Base-by-base conservation (phyloP, 1,284 basidiomycete species). In the Coniophora puteana region DNA sequence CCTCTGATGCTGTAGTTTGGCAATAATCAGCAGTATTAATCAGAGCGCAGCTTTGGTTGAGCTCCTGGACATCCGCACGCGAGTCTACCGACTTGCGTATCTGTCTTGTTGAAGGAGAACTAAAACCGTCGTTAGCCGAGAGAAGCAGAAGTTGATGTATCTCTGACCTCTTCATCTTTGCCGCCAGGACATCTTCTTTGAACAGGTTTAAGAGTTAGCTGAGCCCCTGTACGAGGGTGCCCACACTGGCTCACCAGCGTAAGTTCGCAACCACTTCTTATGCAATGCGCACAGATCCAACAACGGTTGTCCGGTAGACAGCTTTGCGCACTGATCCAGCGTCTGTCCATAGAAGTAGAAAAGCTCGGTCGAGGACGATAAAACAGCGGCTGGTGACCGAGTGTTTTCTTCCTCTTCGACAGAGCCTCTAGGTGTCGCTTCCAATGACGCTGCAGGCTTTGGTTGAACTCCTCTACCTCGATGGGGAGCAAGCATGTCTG, bases 11-110 rank as follows among this genome's bases (percentile, higher is more conserved):
- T 2, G 95, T 99, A 4, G 80, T 85, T 52, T 93, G 87, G 61
- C 96, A 99, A 63, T 99, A 99, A 55, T 99, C 95, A 2, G 94
- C 94, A 0, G 96, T 99, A 58, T 99, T 99, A 57, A 99, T 83
- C 17, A 96, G 69, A 14, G 92, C 68, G 55, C 89, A 93, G 1
- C 89, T 81, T 48, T 87, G 89, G 50, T 81, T 83, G 25, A 96
- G 61, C 45, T 93, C 84, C 10, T 72, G 69, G 4, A 77, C 49
- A 55, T 93, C 92, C 24, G 79, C 75, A n/a, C 85, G 76, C 1
- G 80, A 76, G 39, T 96, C 93, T 12, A 72, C 68, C 0, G 91
- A 93, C 49, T 74, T 78, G 5, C 92, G 79, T 40, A 66, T 51
- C 41, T 62, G 67, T 36, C n/a, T n/a, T n/a, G 65, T 63, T 44